Conservation (phyloP, 495 filamentous ascomycete species). For the Penicillium maclennaniae region DNA sequence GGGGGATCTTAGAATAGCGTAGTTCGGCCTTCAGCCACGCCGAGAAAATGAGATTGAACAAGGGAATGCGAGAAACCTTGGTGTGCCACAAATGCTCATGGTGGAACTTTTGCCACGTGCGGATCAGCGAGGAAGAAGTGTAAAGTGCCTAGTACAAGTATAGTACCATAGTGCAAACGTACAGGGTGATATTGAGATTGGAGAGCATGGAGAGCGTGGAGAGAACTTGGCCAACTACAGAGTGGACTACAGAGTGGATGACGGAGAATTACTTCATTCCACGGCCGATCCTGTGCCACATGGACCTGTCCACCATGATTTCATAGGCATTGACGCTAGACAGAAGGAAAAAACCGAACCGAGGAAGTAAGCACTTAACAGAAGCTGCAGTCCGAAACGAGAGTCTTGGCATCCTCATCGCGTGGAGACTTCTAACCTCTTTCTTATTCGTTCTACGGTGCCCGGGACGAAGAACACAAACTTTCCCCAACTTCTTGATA, state of each 20-base stretch:
- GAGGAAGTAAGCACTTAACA: background rate
- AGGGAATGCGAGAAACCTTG: background rate
- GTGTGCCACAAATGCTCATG: background rate
- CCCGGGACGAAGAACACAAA: background rate
- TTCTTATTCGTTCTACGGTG: background rate
- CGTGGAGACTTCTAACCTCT: background rate
- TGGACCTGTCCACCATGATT: background rate
- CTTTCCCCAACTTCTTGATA: background rate
- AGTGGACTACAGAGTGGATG: background rate
- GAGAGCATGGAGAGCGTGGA: background rate
- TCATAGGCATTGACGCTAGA: background rate
- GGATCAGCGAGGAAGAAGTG: slow-evolving; percentile 15
- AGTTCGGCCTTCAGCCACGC: background rate
- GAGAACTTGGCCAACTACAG: background rate
- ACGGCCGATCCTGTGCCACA: background rate
- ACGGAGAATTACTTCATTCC: background rate
- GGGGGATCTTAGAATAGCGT: background rate
- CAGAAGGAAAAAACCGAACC: background rate
- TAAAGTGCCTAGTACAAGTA: background rate
- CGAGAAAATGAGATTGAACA: background rate
- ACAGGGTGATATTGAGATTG: background rate
- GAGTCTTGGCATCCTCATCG: background rate
- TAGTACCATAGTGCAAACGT: background rate
- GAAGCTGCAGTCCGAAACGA: background rate
- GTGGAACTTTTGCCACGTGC: slow-evolving; percentile 25